phyloP scores from a whole-genome alignment of 495 filamentous ascomycete species.

The Tuber calosporum region DNA sequence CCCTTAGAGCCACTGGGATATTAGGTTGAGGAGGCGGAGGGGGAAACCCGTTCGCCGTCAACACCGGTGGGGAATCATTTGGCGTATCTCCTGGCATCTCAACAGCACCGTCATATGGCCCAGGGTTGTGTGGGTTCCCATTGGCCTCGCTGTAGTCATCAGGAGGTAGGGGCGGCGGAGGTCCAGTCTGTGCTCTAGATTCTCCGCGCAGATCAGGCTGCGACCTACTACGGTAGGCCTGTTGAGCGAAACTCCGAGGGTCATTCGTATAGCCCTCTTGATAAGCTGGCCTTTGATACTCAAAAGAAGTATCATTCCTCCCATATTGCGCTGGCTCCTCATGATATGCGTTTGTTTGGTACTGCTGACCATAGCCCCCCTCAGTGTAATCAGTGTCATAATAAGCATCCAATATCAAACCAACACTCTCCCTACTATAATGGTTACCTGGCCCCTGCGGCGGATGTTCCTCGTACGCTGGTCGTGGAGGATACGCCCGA shows the following conservation, averaged over 20 bases:
- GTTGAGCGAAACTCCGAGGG: conserved; percentile 42
- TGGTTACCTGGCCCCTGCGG: conserved; percentile 13
- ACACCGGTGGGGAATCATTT: conserved; percentile 14
- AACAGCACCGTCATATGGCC: conserved; percentile 26
- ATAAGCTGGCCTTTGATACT: not conserved
- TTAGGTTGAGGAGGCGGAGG: conserved; percentile 43
- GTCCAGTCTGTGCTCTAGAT: conserved; percentile 38
- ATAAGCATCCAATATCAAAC: conserved; percentile 37
- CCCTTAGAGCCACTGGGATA: conserved; percentile 28
- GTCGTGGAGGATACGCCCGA: conserved; percentile 14
- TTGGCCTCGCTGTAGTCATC: conserved; percentile 43
- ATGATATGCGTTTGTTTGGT: conserved; percentile 16
- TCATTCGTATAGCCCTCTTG: conserved; percentile 17
- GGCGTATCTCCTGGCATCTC: conserved; percentile 24
- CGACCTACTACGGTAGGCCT: conserved; percentile 53
- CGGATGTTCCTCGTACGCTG: not conserved
- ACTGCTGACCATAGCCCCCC: conserved; percentile 20
- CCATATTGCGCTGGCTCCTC: conserved; percentile 2
- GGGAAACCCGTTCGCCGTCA: conserved; percentile 37
- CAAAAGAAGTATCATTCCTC: not conserved
- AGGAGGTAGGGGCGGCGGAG: conserved; percentile 13
- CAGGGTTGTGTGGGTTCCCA: conserved; percentile 36
- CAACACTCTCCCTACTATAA: conserved; percentile 33
- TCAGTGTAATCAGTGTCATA: conserved; percentile 32
- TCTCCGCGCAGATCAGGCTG: conserved; percentile 58